A percentile compares a stretch with the other conserved stretches of the same genome.
These are phyloP conservation scores for Candolleomyces efflorescens DNA, from an alignment of 768 basidiomycete species.

Conservation along the genomic window DNA sequence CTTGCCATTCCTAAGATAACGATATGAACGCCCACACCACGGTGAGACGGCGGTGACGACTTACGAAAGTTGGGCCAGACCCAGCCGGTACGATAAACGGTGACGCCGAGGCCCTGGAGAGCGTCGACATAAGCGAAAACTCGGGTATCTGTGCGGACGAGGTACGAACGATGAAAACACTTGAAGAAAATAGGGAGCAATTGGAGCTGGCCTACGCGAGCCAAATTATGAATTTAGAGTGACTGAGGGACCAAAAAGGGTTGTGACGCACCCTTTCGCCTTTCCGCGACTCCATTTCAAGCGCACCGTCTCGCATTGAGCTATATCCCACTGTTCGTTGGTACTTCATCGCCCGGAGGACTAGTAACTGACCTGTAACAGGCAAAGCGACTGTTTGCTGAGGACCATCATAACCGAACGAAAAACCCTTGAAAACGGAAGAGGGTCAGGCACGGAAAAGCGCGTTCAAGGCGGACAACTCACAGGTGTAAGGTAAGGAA, in stretches of 20 bases:
- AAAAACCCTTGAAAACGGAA: conserved; percentile 26
- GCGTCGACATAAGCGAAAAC: neutral
- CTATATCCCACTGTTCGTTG: conserved; percentile 12
- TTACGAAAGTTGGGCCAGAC: conserved; percentile 24
- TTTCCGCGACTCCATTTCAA: conserved; percentile 30
- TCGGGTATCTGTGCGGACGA: neutral
- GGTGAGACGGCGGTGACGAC: conserved; percentile 6
- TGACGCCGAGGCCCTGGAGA: conserved; percentile 33
- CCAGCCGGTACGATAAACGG: conserved; percentile 43
- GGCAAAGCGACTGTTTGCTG: conserved; percentile 25
- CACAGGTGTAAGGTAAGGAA: conserved; percentile 24
- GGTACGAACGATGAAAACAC: conserved; percentile 41
- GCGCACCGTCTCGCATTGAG: conserved; percentile 34
- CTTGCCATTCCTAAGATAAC: conserved; percentile 38
- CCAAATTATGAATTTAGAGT: neutral
- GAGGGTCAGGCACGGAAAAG: neutral
- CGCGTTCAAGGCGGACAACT: neutral
- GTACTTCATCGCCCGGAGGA: neutral
- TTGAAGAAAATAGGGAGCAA: conserved; percentile 46
- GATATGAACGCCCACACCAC: neutral
- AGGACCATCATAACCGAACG: conserved; percentile 29
- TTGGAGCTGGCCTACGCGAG: conserved; percentile 35
- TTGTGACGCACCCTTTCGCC: conserved; percentile 23
- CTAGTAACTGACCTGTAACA: conserved; percentile 22
- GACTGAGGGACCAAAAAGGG: neutral